Evolutionary conservation across 305 asterid species (phyloP).

Genomic region (Lippia alba): DNA sequence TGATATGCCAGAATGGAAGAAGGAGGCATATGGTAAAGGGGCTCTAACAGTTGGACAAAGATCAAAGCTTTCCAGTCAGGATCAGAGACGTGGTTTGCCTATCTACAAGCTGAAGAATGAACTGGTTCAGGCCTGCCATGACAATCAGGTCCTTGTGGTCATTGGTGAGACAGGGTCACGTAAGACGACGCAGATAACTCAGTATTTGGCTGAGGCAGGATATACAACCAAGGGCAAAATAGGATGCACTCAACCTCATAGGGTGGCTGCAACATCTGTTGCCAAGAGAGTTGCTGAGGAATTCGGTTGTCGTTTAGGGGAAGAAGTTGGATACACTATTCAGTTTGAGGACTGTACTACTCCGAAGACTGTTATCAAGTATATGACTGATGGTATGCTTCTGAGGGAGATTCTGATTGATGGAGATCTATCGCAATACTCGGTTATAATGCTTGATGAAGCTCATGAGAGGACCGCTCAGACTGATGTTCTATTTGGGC

Average conservation of each 20-base stretch:
- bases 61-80: conserved; percentile 89
- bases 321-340: conserved; percentile 92
- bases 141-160: conserved; percentile 89
- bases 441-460: conserved; percentile 92
- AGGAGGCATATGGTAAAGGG: conserved; percentile 89
- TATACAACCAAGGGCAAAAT: conserved; percentile 88
- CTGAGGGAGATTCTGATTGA: conserved; percentile 89
- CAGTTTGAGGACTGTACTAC: conserved; percentile 97
- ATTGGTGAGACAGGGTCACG: conserved; percentile 99
- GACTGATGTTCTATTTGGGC: conserved; percentile 85
- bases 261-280: conserved; percentile 98
- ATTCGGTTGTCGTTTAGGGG: conserved; percentile 90
- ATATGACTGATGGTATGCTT: conserved; percentile 99
- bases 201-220: conserved; percentile 96
- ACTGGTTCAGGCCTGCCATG: conserved; percentile 79
- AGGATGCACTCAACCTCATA: conserved; percentile 97
- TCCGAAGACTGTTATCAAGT: conserved; percentile 94
- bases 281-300: conserved; percentile 98
- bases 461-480: conserved; percentile 89
- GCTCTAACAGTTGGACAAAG: conserved; percentile 88
- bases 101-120: conserved; percentile 87
- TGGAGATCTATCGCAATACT: conserved; percentile 78
- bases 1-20: conserved; percentile 98
- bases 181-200: conserved; percentile 92
- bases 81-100: conserved; percentile 87